Conservation (phyloP, 495 filamentous ascomycete species). For the Xylaria longipes region DNA sequence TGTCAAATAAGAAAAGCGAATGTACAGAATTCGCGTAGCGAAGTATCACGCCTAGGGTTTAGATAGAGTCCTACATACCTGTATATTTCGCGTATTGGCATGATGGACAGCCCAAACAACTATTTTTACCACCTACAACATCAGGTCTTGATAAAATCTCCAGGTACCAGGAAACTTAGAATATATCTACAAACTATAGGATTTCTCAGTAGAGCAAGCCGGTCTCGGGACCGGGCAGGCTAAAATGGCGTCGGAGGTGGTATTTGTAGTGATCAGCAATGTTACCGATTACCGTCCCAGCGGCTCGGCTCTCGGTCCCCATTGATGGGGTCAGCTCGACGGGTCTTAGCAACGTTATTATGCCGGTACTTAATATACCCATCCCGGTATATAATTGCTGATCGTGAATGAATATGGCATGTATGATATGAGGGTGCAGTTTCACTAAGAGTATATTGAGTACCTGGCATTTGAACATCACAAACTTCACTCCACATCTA, state of each 20-base stretch:
- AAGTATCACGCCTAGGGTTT: not conserved
- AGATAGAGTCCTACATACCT: not conserved
- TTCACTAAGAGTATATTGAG: not conserved
- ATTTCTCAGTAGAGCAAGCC: not conserved
- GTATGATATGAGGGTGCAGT: not conserved
- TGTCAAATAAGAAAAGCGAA: not conserved
- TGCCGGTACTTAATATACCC: not conserved
- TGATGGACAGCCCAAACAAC: not conserved
- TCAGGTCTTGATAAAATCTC: not conserved
- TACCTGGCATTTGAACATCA: not conserved
- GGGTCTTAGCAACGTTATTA: not conserved
- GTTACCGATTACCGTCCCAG: not conserved
- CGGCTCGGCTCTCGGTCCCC: conserved; percentile 5
- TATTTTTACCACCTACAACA: not conserved
- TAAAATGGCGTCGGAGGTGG: not conserved
- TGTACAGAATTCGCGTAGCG: not conserved
- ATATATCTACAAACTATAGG: not conserved
- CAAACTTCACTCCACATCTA: not conserved
- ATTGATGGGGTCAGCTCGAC: not conserved
- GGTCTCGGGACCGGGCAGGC: not conserved
- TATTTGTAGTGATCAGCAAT: not conserved
- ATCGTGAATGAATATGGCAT: not conserved
- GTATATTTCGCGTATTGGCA: not conserved
- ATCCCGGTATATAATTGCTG: not conserved
- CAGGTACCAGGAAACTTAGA: not conserved